Conservation (phyloP, 352 stramenopile species). For the Phytopythium vexans region DNA sequence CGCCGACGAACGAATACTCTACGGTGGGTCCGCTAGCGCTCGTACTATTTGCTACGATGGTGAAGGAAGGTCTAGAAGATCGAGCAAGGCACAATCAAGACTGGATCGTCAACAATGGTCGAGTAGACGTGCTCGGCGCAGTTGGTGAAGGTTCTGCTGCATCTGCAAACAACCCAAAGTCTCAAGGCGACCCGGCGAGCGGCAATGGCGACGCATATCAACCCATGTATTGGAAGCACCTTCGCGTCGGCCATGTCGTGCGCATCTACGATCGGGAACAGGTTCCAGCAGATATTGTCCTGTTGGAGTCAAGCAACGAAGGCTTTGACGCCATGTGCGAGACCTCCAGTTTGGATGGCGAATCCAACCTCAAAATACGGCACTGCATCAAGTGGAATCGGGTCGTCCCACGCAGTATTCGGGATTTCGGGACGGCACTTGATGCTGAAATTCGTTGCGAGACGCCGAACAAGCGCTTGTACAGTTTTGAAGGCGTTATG, state of each 20-base stretch:
- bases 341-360: conserved; percentile 78
- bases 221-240: conserved; percentile 73
- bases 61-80: conserved; percentile 86
- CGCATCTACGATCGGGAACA: conserved; percentile 86
- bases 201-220: conserved; percentile 37
- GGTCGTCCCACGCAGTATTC: conserved; percentile 24
- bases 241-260: conserved; percentile 87
- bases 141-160: conserved; percentile 8
- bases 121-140: conserved; percentile 43
- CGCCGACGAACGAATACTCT: conserved; percentile 86
- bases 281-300: conserved; percentile 90
- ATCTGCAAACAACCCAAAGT: conserved; percentile 2
- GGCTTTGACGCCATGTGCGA: conserved; percentile 74
- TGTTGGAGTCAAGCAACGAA: conserved; percentile 83
- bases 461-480: conserved; percentile 74
- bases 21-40: conserved; percentile 78
- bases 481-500: conserved; percentile 79
- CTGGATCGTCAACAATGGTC: conserved; percentile 63
- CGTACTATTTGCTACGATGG: conserved; percentile 78
- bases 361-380: conserved; percentile 81
- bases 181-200: conserved; percentile 1
- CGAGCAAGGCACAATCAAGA: conserved; percentile 70
- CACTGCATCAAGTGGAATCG: conserved; percentile 61
- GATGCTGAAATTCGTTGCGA: conserved; percentile 71
- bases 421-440: conserved; percentile 52